phyloP scores from a whole-genome alignment of 768 basidiomycete species.

The Galerina sulciceps region DNA sequence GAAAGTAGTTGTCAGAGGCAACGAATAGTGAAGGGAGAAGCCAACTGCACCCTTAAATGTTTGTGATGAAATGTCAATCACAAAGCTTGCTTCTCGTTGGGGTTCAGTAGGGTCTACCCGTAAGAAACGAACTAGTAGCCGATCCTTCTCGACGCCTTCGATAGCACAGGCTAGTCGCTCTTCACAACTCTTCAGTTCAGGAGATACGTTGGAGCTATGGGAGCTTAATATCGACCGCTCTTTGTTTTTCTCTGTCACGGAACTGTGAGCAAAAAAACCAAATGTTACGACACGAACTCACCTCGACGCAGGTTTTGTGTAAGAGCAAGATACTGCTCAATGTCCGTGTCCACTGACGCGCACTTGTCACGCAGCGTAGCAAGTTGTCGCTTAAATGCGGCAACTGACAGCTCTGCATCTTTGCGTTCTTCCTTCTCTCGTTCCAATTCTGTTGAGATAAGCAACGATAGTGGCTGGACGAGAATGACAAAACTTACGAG shows the following conservation, averaged over 20 bases:
- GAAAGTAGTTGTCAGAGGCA: background rate
- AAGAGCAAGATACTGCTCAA: conserved; percentile 70
- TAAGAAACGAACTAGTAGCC: conserved; percentile 75
- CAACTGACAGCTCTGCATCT: conserved; percentile 65
- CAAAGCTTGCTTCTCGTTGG: conserved; percentile 70
- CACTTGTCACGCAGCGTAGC: conserved; percentile 63
- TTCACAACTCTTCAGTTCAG: conserved; percentile 64
- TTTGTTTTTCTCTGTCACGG: conserved; percentile 61
- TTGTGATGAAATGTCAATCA: conserved; percentile 70
- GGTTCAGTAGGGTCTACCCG: conserved; percentile 62
- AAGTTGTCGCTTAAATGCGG: conserved; percentile 69
- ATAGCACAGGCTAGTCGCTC: conserved; percentile 62
- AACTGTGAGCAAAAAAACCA: background rate
- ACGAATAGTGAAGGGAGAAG: too few relatives aligned
- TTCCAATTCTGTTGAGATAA: conserved; percentile 52
- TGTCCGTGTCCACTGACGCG: conserved; percentile 63
- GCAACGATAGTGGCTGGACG: background rate
- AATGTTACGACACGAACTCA: conserved; percentile 29
- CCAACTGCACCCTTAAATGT: conserved; percentile 62
- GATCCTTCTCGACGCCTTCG: conserved; percentile 79
- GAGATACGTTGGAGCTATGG: conserved; percentile 53
- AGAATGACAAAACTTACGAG: conserved; percentile 50
- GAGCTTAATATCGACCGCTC: conserved; percentile 61
- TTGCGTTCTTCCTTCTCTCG: conserved; percentile 75
- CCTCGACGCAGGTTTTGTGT: conserved; percentile 69